phyloP scores from a whole-genome alignment of 352 stramenopile genomes.

The Pythium aphanidermatum region DNA sequence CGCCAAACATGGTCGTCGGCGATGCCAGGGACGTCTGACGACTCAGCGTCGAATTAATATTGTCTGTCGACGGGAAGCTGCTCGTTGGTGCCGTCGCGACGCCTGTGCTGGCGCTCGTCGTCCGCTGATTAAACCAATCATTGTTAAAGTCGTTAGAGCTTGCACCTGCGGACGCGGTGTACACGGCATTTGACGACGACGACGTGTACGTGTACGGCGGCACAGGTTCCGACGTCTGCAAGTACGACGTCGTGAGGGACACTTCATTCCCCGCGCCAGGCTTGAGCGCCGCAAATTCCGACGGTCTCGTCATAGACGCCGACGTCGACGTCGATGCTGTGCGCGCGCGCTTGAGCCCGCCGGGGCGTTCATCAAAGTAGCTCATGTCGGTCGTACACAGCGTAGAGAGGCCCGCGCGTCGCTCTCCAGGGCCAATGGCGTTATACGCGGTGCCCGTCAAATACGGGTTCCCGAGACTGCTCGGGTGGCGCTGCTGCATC shows the following conservation, averaged over 20 bases:
- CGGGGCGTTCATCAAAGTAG: no score
- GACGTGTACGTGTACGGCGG: conserved; percentile 6
- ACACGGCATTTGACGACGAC: neutral
- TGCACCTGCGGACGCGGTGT: neutral
- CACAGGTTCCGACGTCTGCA: conserved; percentile 4
- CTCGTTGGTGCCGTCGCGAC: neutral
- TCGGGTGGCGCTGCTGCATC: conserved; percentile 34
- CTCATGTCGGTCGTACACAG: no score
- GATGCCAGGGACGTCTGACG: conserved; percentile 28
- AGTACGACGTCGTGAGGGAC: no score
- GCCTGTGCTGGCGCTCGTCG: neutral
- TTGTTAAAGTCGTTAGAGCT: conserved; percentile 3
- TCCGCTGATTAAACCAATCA: conserved; percentile 15
- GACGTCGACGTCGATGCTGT: neutral
- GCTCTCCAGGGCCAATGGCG: no score
- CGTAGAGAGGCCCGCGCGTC: no score
- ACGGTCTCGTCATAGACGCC: neutral
- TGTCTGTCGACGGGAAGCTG: conserved; percentile 3
- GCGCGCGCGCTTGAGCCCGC: neutral
- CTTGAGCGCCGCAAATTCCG: no score
- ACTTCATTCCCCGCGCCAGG: no score
- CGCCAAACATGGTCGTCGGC: conserved; percentile 45
- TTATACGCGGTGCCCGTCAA: conserved; percentile 7
- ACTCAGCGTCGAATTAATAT: neutral
- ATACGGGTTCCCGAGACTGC: conserved; percentile 14